These are phyloP conservation scores for Fragaria vesca DNA, from an alignment of 306 rosid species.

Conservation along the genomic window DNA sequence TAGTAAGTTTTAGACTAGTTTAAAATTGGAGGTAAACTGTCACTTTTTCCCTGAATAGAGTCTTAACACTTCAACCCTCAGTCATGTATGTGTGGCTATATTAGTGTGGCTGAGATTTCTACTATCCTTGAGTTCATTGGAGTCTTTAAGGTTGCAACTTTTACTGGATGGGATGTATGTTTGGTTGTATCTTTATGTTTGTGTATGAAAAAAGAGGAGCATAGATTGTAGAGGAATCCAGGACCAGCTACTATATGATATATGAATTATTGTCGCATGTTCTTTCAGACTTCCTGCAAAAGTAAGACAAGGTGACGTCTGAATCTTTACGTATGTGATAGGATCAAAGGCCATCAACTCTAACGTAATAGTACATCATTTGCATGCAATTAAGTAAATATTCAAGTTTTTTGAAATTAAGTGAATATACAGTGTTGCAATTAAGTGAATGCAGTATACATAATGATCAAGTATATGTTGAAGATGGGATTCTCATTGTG, in stretches of 20 bases:
- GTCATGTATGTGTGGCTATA: background rate
- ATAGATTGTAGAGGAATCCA: conserved; percentile 6
- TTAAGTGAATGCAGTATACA: background rate
- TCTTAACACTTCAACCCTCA: background rate
- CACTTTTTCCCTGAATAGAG: background rate
- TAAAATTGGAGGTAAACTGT: background rate
- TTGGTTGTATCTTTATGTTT: conserved; percentile 5
- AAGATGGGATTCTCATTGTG: background rate
- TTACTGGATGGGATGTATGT: conserved; percentile 4
- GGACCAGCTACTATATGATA: background rate
- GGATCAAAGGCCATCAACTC: background rate
- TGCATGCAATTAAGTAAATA: background rate
- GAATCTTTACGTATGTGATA: background rate
- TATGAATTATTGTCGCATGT: background rate
- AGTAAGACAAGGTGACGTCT: conserved; percentile 3
- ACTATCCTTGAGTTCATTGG: conserved; percentile 13
- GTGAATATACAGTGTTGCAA: too few species aligned
- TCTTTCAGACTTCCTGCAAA: background rate
- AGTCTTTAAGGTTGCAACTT: conserved; percentile 8
- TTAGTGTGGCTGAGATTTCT: background rate
- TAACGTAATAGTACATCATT: background rate
- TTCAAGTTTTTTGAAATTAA: background rate
- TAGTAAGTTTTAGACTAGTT: background rate
- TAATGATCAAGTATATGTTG: background rate
- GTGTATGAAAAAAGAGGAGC: background rate